These are phyloP conservation scores for Coemansia sp. DNA, from an alignment of 192 early-diverging fungal species.

Conservation along the genomic window DNA sequence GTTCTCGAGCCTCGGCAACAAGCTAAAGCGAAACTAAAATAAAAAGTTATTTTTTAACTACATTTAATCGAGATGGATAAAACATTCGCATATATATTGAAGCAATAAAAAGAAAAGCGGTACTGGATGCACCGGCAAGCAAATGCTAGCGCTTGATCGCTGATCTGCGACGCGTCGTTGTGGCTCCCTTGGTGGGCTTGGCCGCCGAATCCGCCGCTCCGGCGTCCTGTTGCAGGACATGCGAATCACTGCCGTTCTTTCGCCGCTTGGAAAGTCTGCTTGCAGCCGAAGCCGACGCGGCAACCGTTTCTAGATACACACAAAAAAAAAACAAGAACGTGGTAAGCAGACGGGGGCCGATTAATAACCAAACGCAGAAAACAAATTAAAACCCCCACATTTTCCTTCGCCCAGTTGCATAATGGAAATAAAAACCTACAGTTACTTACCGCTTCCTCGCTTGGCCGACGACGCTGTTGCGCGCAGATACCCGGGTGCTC, in stretches of 20 bases:
- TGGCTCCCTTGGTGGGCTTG: slow-evolving; percentile 1
- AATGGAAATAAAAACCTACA: neutral
- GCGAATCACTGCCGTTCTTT: slow-evolving; percentile 16
- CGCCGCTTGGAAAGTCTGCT: slow-evolving; percentile 41
- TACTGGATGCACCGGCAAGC: neutral
- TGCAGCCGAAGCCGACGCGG: neutral
- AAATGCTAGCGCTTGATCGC: slow-evolving; percentile 9
- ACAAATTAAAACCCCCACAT: neutral
- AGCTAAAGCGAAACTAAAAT: slow-evolving; percentile 10
- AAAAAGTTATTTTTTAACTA: neutral
- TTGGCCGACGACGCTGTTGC: slow-evolving; percentile 49
- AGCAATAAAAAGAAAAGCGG: neutral
- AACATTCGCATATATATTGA: neutral
- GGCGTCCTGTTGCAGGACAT: slow-evolving; percentile 1
- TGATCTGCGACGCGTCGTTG: slow-evolving; percentile 7
- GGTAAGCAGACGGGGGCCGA: no score
- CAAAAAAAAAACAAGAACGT: neutral
- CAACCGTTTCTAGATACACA: slow-evolving; percentile 11
- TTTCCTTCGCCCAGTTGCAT: neutral
- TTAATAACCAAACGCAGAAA: neutral
- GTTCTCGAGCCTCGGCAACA: slow-evolving; percentile 23
- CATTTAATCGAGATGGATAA: no score
- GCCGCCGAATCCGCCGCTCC: neutral
- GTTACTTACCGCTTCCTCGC: slow-evolving; percentile 23
- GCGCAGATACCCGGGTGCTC: slow-evolving; percentile 41